Conservation (phyloP, 2,329 filamentous ascomycete species). For the Dactylellina leptospora region DNA sequence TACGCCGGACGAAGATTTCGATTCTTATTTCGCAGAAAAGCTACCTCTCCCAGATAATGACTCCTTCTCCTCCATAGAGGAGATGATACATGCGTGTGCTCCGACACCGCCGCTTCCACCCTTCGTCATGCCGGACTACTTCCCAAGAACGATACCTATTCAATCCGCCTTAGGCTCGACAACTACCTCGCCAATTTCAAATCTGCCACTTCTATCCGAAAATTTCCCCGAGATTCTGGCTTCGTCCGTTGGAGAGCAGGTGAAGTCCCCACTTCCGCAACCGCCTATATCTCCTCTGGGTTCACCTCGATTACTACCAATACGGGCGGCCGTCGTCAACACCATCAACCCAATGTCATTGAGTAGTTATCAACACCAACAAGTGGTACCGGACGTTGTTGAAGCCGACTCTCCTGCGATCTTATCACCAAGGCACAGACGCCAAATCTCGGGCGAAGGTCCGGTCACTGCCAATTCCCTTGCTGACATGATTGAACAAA, state of each 20-base stretch:
- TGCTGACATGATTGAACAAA: constrained; percentile 57
- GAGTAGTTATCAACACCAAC: constrained; percentile 50
- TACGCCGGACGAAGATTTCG: constrained; percentile 56
- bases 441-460: constrained; percentile 45
- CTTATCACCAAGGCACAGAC: constrained; percentile 48
- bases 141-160: constrained; percentile 41
- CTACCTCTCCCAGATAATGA: constrained; percentile 46
- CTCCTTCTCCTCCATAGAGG: constrained; percentile 54
- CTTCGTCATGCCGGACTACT: constrained; percentile 53
- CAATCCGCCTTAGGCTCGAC: constrained; percentile 35
- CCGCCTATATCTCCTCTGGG: constrained; percentile 52
- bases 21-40: constrained; percentile 52
- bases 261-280: constrained; percentile 49
- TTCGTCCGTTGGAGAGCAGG: constrained; percentile 1
- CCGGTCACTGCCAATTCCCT: constrained; percentile 56
- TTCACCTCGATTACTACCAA: constrained; percentile 52
- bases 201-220: constrained; percentile 24
- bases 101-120: constrained; percentile 30
- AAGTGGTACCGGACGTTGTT: constrained; percentile 47
- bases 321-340: constrained; percentile 48
- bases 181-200: constrained; percentile 42
- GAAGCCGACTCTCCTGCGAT: constrained; percentile 45
- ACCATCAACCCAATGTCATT: constrained; percentile 54
- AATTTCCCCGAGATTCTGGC: constrained; percentile 43
- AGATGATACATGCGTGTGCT: constrained; percentile 41